Evolutionary conservation across 495 filamentous ascomycete species (phyloP), one percentile per base, ranked within the genome.

Genomic region (Penicillium alfredii): DNA sequence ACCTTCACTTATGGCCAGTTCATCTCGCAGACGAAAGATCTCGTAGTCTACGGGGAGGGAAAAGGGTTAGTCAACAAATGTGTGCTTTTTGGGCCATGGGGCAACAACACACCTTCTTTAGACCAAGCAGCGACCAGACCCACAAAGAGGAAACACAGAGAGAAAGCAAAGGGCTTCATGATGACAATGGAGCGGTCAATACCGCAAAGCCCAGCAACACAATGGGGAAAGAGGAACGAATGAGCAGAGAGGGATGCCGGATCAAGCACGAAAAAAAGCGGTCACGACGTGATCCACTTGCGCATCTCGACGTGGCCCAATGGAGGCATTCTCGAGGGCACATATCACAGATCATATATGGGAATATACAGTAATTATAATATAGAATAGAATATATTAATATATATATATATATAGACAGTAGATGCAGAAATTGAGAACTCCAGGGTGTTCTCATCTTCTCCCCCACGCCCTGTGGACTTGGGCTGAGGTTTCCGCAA

Each of bases 21-120:
- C 93, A 66, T 94, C 87, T 44, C 78, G 81, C 38, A 97, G 72
- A 37, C 86, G 81, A 66, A 99, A 99, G 65, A 99, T 97, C 68
- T 99, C 92, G 54, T 90, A 83, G 61, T 99, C 92, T 95, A 52
- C 19, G 15, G 25, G 16, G 32, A 16, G 34, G 23, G 41, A 25
- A 42, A 14, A 43, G 31, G 39, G 34, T 37, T 22, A 38, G 35
- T 26, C 30, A 10, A 13, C 24, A 15, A 4, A 13, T 18, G 15
- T 21, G 7, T 19, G 19, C 2, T 19, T 6, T 25, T 1, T 12
- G 7, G 17, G 19, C 19, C 37, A 20, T 15, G 36, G 30, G 38
- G 16, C 25, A 29, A 12, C 33, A 31, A 45, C 17, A 65, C 73
- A 81, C 86, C 86, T 76, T 92, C 86, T 66, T 90, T 88, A 6